Percentiles rank a stretch among this genome's conserved stretches.
These are phyloP conservation scores for Epichloe glyceriae DNA, from an alignment of 2,329 filamentous ascomycete genomes.

Conservation along the genomic window DNA sequence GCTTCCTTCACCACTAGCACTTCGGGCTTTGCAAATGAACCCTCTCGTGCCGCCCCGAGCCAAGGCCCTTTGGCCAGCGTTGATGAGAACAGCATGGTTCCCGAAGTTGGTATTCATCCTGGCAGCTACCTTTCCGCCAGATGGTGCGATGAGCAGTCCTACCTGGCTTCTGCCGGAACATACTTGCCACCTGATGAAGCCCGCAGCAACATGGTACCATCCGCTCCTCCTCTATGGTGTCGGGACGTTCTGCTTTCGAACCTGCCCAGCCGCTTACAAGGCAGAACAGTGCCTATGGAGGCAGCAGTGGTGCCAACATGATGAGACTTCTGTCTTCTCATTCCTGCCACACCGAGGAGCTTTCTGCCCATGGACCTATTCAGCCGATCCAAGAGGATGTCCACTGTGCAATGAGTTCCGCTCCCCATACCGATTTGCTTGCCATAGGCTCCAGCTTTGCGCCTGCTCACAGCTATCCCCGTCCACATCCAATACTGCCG, in stretches of 20 bases:
- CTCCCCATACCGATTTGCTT: slow-evolving; percentile 20
- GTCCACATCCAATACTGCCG: slow-evolving; percentile 2
- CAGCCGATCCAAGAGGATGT: slow-evolving; percentile 5
- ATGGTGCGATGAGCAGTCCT: slow-evolving; percentile 13
- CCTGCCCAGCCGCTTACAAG: slow-evolving; percentile 27
- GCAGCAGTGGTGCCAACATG: slow-evolving; percentile 22
- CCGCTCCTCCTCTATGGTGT: slow-evolving; percentile 28
- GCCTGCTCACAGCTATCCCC: slow-evolving; percentile 17
- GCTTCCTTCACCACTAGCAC: slow-evolving; percentile 12
- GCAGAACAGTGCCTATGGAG: slow-evolving; percentile 27
- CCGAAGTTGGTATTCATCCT: slow-evolving; percentile 25
- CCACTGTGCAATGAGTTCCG: slow-evolving; percentile 17
- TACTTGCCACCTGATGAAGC: slow-evolving; percentile 13
- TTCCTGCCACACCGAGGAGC: slow-evolving; percentile 15
- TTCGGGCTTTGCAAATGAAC: slow-evolving; percentile 14
- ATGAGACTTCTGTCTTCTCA: slow-evolving; percentile 24
- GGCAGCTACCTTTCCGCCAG: slow-evolving; percentile 23
- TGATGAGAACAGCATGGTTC: slow-evolving; percentile 19
- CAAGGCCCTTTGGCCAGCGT: slow-evolving; percentile 22
- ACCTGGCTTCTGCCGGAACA: slow-evolving; percentile 13
- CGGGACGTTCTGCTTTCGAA: slow-evolving; percentile 26
- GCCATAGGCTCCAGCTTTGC: slow-evolving; percentile 24
- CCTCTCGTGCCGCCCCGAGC: slow-evolving; percentile 19
- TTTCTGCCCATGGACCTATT: slow-evolving; percentile 12
- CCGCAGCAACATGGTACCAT: slow-evolving; percentile 18